phyloP scores from a whole-genome alignment of 345 rosid genomes.

The Heritiera fomes region DNA sequence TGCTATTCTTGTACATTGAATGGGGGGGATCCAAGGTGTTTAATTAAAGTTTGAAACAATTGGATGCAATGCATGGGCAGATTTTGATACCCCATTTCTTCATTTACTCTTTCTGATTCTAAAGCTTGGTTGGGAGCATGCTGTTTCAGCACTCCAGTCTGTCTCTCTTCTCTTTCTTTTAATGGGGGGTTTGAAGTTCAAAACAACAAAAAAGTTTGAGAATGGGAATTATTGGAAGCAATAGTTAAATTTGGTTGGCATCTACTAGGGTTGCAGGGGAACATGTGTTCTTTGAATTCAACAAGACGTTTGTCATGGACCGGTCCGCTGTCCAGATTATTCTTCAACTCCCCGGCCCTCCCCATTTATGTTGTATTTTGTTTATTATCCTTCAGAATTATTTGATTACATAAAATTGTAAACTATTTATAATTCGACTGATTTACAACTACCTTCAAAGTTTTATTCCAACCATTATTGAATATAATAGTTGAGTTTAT shows the following conservation, averaged over 20 bases:
- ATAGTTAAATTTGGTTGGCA: constrained; percentile 7
- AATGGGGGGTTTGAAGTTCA: neutral
- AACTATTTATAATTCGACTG: too few relatives aligned
- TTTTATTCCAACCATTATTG: too few relatives aligned
- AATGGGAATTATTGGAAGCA: constrained; percentile 8
- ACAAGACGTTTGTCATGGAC: neutral
- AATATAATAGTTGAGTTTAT: too few relatives aligned
- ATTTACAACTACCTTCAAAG: too few relatives aligned
- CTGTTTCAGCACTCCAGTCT: neutral
- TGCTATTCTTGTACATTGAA: neutral
- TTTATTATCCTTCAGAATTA: too few relatives aligned
- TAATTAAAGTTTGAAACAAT: neutral
- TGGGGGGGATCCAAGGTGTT: neutral
- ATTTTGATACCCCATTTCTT: constrained; percentile 6
- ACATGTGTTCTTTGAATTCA: constrained; percentile 10
- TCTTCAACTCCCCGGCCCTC: neutral
- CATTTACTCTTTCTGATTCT: neutral
- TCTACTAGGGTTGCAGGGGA: neutral
- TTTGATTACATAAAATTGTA: too few relatives aligned
- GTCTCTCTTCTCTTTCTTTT: constrained; percentile 5
- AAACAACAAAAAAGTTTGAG: neutral
- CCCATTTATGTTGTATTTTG: too few relatives aligned
- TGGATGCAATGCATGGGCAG: constrained; percentile 5
- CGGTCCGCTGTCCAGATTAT: neutral
- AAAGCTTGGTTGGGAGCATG: neutral